phyloP scores from a whole-genome alignment of 2,329 filamentous ascomycete genomes.

The Cladosporium sp. region DNA sequence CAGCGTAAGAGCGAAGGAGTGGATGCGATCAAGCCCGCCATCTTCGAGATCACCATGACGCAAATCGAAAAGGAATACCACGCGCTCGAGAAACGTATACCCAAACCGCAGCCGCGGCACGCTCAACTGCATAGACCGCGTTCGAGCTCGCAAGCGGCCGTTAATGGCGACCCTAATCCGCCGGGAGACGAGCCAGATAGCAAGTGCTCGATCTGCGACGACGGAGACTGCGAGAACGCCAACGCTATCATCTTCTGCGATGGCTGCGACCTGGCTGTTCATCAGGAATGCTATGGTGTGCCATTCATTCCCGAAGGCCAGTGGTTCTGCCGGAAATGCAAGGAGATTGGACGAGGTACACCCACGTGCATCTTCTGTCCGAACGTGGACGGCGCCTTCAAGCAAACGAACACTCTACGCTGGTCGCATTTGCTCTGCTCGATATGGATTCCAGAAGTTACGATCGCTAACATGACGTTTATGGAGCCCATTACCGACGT shows the following conservation, averaged over 20 bases:
- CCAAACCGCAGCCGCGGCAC: slow-evolving; percentile 92
- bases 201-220: slow-evolving; percentile 95
- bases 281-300: slow-evolving; percentile 98
- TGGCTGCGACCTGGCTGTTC: slow-evolving; percentile 92
- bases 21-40: slow-evolving; percentile 80
- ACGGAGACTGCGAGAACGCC: slow-evolving; percentile 98
- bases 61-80: slow-evolving; percentile 99
- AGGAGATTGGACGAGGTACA: slow-evolving; percentile 84
- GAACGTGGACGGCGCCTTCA: slow-evolving; percentile 95
- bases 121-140: slow-evolving; percentile 89
- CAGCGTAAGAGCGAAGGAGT: slow-evolving; percentile 68
- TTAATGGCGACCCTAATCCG: slow-evolving; percentile 81
- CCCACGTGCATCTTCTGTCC: slow-evolving; percentile 98
- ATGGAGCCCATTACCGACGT: slow-evolving; percentile 99
- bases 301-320: slow-evolving; percentile 98
- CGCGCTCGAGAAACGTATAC: slow-evolving; percentile 88
- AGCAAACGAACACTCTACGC: slow-evolving; percentile 91
- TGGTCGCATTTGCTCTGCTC: slow-evolving; percentile 96
- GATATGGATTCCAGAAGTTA: slow-evolving; percentile 98
- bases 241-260: slow-evolving; percentile 99
- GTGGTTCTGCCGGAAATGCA: slow-evolving; percentile 95
- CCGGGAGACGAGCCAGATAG: slow-evolving; percentile 89
- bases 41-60: slow-evolving; percentile 96
- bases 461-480: slow-evolving; percentile 89
- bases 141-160: slow-evolving; percentile 88